These are phyloP conservation scores for Paramecium octaurelia DNA, from an alignment of 73 alveolate genomes.

Conservation along the genomic window DNA sequence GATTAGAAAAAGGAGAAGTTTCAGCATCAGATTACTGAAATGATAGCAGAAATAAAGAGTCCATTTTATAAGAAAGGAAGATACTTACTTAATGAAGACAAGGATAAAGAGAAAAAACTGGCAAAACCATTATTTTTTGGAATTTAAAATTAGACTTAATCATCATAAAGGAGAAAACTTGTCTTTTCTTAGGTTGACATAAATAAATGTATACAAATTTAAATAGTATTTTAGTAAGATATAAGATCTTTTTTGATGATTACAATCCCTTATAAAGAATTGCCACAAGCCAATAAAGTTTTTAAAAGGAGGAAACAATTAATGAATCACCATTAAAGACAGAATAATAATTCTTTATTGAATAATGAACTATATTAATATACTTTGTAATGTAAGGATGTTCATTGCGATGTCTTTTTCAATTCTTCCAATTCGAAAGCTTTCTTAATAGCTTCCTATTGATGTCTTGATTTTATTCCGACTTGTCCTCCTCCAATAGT, in stretches of 20 bases:
- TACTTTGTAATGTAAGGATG: background rate
- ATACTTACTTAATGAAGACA: constrained; percentile 38
- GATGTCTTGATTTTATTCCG: constrained; percentile 66
- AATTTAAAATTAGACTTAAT: constrained; percentile 1
- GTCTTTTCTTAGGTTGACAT: background rate
- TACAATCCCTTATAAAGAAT: background rate
- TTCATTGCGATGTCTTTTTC: constrained; percentile 73
- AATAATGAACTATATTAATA: background rate
- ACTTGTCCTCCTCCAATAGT: constrained; percentile 65
- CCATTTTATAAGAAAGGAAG: background rate
- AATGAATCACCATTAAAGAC: background rate
- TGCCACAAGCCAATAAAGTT: background rate
- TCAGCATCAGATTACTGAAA: constrained; percentile 11
- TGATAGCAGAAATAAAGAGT: background rate
- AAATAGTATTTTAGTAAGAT: background rate
- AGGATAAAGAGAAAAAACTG: constrained; percentile 17
- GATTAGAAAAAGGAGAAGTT: background rate
- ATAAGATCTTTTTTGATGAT: constrained; percentile 40
- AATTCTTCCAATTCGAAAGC: constrained; percentile 67
- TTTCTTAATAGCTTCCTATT: constrained; percentile 61
- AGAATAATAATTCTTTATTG: background rate
- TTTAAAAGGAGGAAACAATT: background rate
- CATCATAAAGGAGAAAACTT: background rate
- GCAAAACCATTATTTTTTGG: constrained; percentile 54
- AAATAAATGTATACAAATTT: background rate